Evolutionary conservation across 2,329 filamentous ascomycete genomes (phyloP).

Genomic region (Penicillium glabrum): DNA sequence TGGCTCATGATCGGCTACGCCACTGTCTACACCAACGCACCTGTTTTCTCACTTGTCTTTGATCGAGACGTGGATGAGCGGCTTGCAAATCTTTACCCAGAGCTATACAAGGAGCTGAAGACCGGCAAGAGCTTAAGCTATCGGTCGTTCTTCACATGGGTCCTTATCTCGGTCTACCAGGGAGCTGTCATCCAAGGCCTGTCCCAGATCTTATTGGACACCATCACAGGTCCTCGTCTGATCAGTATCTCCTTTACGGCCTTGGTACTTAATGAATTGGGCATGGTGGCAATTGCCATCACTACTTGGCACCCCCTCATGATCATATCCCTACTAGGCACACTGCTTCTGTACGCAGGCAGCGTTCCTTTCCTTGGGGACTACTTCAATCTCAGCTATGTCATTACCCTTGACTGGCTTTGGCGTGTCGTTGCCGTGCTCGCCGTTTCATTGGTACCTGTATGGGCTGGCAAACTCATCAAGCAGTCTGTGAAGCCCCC

Average conservation of each 20-base stretch:
- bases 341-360: constrained; percentile 74
- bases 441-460: constrained; percentile 78
- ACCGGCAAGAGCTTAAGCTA: constrained; percentile 83
- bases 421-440: constrained; percentile 84
- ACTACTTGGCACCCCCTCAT: constrained; percentile 97
- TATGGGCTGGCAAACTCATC: constrained; percentile 84
- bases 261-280: constrained; percentile 87
- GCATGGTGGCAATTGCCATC: constrained; percentile 96
- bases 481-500: constrained; percentile 83
- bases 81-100: constrained; percentile 90
- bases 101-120: constrained; percentile 97
- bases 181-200: constrained; percentile 95
- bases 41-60: constrained; percentile 89
- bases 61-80: constrained; percentile 95
- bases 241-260: constrained; percentile 90
- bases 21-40: constrained; percentile 90
- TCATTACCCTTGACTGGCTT: constrained; percentile 76
- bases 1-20: constrained; percentile 97
- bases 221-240: constrained; percentile 67
- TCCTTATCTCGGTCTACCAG: constrained; percentile 91
- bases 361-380: constrained; percentile 80
- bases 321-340: constrained; percentile 81
- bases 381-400: constrained; percentile 85
- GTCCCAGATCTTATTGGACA: constrained; percentile 80
- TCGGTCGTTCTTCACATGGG: constrained; percentile 95